Evolutionary conservation across 176 grass and related monocot genomes (phyloP).

Genomic region (Dendrocalamus sinicus): DNA sequence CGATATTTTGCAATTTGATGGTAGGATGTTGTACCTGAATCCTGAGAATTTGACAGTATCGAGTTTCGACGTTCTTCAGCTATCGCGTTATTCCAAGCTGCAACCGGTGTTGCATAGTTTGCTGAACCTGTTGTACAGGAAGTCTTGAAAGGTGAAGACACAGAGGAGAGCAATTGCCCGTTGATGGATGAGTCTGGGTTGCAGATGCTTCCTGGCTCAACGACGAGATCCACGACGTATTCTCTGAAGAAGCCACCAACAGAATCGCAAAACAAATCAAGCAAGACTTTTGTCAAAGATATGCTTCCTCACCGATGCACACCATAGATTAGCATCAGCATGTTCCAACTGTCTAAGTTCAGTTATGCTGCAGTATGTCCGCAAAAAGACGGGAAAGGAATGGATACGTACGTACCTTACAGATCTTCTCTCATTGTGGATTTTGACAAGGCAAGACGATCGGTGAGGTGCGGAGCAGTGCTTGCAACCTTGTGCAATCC

Average conservation of each 20-base stretch:
- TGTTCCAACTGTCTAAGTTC: neutral
- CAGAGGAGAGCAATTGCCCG: slow-evolving; percentile 62
- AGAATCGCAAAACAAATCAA: neutral
- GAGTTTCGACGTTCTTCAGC: slow-evolving; percentile 42
- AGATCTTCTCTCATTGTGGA: slow-evolving; percentile 49
- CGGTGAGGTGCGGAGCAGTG: slow-evolving; percentile 80
- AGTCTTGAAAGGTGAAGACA: slow-evolving; percentile 85
- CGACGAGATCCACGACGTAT: slow-evolving; percentile 80
- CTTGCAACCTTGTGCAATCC: slow-evolving; percentile 93
- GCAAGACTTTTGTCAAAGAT: neutral
- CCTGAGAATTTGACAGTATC: slow-evolving; percentile 36
- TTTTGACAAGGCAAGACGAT: slow-evolving; percentile 91
- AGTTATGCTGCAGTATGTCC: neutral
- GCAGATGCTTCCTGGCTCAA: slow-evolving; percentile 65
- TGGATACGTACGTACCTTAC: slow-evolving; percentile 29
- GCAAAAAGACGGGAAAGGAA: neutral
- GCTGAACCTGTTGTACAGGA: slow-evolving; percentile 46
- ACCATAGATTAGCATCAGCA: neutral
- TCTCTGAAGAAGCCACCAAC: slow-evolving; percentile 63
- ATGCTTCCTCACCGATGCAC: neutral
- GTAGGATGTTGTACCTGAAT: slow-evolving; percentile 43
- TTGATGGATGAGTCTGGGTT: slow-evolving; percentile 94
- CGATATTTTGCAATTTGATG: neutral
- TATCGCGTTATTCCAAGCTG: slow-evolving; percentile 39
- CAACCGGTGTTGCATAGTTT: slow-evolving; percentile 44